phyloP scores from a whole-genome alignment of 768 basidiomycete species.

The Tulasnella sp. region DNA sequence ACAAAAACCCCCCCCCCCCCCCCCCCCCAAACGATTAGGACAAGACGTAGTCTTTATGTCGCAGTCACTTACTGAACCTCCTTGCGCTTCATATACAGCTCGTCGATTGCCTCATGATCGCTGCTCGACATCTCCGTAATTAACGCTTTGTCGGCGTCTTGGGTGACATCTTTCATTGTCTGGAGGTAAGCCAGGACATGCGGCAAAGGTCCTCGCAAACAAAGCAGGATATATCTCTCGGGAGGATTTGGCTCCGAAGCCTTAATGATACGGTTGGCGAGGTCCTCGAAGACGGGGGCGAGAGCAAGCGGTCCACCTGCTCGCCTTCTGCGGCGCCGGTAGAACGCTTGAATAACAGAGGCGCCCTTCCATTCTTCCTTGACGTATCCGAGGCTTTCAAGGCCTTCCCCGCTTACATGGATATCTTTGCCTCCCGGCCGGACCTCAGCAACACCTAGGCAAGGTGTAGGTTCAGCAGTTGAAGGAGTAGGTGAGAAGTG shows the following conservation, averaged over 20 bases:
- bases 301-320: not conserved
- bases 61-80: not conserved
- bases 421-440: not conserved
- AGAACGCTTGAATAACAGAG: not conserved
- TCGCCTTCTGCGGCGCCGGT: not conserved
- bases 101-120: not conserved
- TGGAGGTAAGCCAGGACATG: not conserved
- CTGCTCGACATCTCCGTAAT: not conserved
- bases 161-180: not conserved
- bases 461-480: no score
- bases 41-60: not conserved
- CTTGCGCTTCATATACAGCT: not conserved
- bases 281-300: not conserved
- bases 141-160: not conserved
- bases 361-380: not conserved
- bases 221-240: not conserved
- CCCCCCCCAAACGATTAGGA: no score
- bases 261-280: not conserved
- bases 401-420: not conserved
- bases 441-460: not conserved
- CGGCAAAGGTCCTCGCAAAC: not conserved
- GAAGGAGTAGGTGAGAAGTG: no score
- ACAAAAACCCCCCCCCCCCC: no score
- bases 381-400: not conserved
- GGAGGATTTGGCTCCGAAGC: not conserved